Evolutionary conservation across 2,329 filamentous ascomycete genomes (phyloP).

Genomic region (Colletotrichum zoysiae): DNA sequence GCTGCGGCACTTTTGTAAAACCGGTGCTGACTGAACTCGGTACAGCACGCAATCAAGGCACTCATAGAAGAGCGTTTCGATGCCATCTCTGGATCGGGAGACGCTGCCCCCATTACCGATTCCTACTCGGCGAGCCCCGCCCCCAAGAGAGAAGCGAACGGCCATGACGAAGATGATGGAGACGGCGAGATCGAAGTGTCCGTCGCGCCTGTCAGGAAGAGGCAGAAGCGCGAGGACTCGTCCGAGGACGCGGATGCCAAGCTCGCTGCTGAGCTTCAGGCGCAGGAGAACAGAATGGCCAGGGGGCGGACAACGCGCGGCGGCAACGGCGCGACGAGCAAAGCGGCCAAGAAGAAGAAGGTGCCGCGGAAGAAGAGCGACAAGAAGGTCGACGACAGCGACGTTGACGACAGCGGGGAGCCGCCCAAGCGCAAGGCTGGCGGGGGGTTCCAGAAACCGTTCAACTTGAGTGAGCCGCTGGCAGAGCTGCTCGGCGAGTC

Average conservation of each 20-base stretch:
- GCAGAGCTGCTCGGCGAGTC: conserved; percentile 78
- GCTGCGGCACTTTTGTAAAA: background rate
- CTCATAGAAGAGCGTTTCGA: conserved; percentile 83
- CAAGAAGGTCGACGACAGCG: conserved; percentile 87
- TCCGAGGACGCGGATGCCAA: conserved; percentile 84
- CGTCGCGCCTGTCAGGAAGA: conserved; percentile 67
- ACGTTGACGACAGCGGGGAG: conserved; percentile 73
- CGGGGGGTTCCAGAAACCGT: conserved; percentile 92
- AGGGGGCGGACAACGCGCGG: conserved; percentile 82
- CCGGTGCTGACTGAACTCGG: conserved; percentile 7
- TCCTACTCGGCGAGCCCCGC: conserved; percentile 49
- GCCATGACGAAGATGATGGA: conserved; percentile 50
- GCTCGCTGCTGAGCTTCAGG: conserved; percentile 88
- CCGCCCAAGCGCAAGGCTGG: conserved; percentile 82
- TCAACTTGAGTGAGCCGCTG: conserved; percentile 78
- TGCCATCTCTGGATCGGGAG: conserved; percentile 62
- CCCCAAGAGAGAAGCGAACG: conserved; percentile 53
- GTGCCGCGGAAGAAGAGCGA: conserved; percentile 78
- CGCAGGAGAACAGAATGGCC: conserved; percentile 83
- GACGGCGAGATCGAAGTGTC: conserved; percentile 63
- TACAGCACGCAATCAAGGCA: conserved; percentile 75
- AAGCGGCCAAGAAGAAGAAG: conserved; percentile 74
- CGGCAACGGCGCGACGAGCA: conserved; percentile 69
- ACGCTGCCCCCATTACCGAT: conserved; percentile 29
- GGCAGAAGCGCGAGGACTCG: conserved; percentile 73